phyloP scores from a whole-genome alignment of 2,329 filamentous ascomycete genomes.

The Fusarium veterinarium region DNA sequence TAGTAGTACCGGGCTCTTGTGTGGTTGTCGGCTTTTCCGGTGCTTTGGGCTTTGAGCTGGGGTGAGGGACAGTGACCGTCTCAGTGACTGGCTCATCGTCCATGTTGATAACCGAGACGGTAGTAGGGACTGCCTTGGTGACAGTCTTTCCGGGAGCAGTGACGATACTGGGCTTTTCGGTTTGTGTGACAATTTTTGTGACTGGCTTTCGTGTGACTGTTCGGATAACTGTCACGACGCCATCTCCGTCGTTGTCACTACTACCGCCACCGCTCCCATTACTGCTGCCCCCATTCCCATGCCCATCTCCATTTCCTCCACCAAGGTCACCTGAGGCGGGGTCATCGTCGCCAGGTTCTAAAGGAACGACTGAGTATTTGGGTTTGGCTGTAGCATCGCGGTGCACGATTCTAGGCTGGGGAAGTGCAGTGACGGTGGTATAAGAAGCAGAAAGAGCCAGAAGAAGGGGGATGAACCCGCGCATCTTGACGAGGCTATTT shows the following conservation, averaged over 20 bases:
- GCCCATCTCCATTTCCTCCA: slow-evolving; percentile 26
- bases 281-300: slow-evolving; percentile 18
- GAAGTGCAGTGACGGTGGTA: slow-evolving; percentile 45
- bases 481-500: slow-evolving; percentile 46
- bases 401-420: slow-evolving; percentile 39
- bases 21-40: slow-evolving; percentile 8
- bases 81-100: slow-evolving; percentile 35
- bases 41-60: slow-evolving; percentile 14
- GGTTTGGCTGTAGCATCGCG: slow-evolving; percentile 46
- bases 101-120: slow-evolving; percentile 49
- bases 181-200: slow-evolving; percentile 45
- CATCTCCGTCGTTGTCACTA: slow-evolving; percentile 30
- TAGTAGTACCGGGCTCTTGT: not conserved
- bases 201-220: slow-evolving; percentile 48
- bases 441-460: slow-evolving; percentile 47
- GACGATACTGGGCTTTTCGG: slow-evolving; percentile 44
- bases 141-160: slow-evolving; percentile 43
- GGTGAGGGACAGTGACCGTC: slow-evolving; percentile 43
- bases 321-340: slow-evolving; percentile 36
- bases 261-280: slow-evolving; percentile 23
- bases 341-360: slow-evolving; percentile 49
- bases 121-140: slow-evolving; percentile 46
- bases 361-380: slow-evolving; percentile 54
- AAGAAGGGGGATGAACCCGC: slow-evolving; percentile 44
- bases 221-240: slow-evolving; percentile 50